A percentile compares a stretch with the other conserved stretches of the same genome.
Evolutionary conservation across 2,329 filamentous ascomycete genomes (phyloP).

Genomic region (Epichloe elymi): DNA sequence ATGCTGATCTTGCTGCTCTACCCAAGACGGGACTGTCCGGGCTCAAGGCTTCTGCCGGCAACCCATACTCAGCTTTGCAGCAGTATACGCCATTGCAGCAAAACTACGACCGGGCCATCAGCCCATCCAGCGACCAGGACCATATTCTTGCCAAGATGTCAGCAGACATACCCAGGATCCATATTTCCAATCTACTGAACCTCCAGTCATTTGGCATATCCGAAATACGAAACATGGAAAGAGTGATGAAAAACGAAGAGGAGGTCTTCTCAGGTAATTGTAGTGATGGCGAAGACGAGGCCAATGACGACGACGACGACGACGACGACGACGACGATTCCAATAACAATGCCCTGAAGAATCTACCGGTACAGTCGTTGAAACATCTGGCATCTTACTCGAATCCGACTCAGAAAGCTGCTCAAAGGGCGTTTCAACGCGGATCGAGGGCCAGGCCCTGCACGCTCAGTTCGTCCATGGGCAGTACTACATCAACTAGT

Average conservation of each 20-base stretch:
- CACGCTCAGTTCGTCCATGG: constrained; percentile 2
- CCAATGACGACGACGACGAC: constrained; percentile 6
- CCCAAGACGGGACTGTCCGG: constrained; percentile 23
- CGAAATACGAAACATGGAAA: constrained; percentile 6
- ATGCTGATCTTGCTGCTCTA: constrained; percentile 22
- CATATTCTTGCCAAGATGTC: constrained; percentile 15
- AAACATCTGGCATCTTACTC: constrained; percentile 42
- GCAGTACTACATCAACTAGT: not conserved
- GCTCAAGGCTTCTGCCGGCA: constrained; percentile 11
- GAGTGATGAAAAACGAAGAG: constrained; percentile 8
- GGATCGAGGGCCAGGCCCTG: constrained; percentile 14
- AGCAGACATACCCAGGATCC: constrained; percentile 13
- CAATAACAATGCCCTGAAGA: constrained; percentile 20
- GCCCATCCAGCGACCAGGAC: constrained; percentile 20
- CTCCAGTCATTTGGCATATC: constrained; percentile 8
- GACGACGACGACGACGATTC: constrained; percentile 17
- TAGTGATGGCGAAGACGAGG: constrained; percentile 15
- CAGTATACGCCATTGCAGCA: constrained; percentile 41
- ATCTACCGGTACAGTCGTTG: constrained; percentile 33
- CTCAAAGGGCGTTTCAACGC: constrained; percentile 31
- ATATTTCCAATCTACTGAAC: constrained; percentile 11
- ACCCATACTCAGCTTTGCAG: constrained; percentile 12
- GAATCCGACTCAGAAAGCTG: constrained; percentile 39
- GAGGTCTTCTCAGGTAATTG: constrained; percentile 8
- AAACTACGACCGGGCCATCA: constrained; percentile 38